Evolutionary conservation across 2,329 filamentous ascomycete genomes (phyloP), one percentile per base, ranked within the genome.

Genomic region (Fusarium chlamydosporum): DNA sequence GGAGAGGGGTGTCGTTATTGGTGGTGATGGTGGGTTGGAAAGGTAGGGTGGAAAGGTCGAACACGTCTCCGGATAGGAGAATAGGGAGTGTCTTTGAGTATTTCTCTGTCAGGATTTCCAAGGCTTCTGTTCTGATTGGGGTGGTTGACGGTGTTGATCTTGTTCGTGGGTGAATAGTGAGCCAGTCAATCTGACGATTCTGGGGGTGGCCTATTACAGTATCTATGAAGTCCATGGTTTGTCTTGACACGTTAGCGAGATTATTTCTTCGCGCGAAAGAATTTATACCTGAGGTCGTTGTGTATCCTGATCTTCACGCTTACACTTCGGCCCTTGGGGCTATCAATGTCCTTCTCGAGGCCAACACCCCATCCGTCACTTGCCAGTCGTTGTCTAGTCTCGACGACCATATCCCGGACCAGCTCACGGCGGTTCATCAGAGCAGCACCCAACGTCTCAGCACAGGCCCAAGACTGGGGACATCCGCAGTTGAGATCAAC

Each of bases 401-500:
- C 85, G 29, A 83, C 74, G 0, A 92, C 85, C 83, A 92, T 91
- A 61, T 88, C 85, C 5, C 86, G 83, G n/a, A 92, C 90, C 5
- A 90, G 81, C 68, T 88, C 86, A 10, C 88, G 85, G 50, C 83
- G 80, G 43, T 87, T 83, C 89, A 92, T 92, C 34, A 92, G 80
- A n/a, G 88, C 88, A 6, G 90, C 90, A 7, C 90, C 90, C 4
- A 92, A 82, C 2, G 83, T 87, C 76, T 90, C 88, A 41, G 89
- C 86, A 72, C 90, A 90, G 0, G 90, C 90, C 90, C 90, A 92
- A 7, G 86, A 86, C 77, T 92, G 90, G 9, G 90, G 90, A 73
- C 90, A 92, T 12, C 90, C 90, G 76, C 90, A 92, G 79, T 92
- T 92, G 40, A 92, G 81, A 72, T 92, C 89, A 4, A 92, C 84